Base-by-base conservation (phyloP, 345 rosid genomes). In the Bruguiera sexangula region DNA sequence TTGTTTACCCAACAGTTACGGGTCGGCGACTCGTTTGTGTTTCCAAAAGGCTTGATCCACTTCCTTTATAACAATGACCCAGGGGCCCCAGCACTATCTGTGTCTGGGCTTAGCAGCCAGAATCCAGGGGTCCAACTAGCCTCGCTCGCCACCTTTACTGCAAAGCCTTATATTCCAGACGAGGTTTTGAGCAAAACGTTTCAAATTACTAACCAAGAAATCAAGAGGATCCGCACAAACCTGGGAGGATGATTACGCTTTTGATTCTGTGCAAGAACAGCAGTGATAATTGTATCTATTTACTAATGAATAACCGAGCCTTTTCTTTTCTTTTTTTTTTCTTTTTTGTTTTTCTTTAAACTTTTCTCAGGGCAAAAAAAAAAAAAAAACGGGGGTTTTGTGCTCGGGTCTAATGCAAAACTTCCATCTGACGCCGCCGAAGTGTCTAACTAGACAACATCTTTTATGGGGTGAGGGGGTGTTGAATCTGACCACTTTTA, bases 51-150 rank as follows among this genome's bases (percentile, higher is more conserved):
- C 2, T 70, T 90, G 71, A 66, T 87, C 60, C 96, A 87, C 78
- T 93, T 75, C 70, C 71, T 89, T 8, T 85, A 66, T 69, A 93
- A 93, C 27, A 2, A 67, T 36, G 89, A 90, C 66, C 22, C 77
- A 0, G 37, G 1, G 19, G 60, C 32, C 31, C 71, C 88, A 1
- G 96, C 96, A 11, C 20, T 87, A 43, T 88, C 88, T 29, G 1
- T 93, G 10, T 88, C 96, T 46, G 93, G 96, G 68, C 80, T 87
- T 18, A 82, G 68, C 29, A 86, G 93, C 81, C 96, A 85, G 68
- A 83, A 83, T 69, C 98, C 89, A 24, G 96, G 93, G 8, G 66
- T 81, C 68, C 96, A 90, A 76, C 9, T 86, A 26, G 63, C 83
- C 60, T 80, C 96, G 8, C 2, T 76, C 46, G 85, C 88, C 0